Evolutionary conservation across 2,329 filamentous ascomycete species (phyloP).

Genomic region (Fusarium aywerte): DNA sequence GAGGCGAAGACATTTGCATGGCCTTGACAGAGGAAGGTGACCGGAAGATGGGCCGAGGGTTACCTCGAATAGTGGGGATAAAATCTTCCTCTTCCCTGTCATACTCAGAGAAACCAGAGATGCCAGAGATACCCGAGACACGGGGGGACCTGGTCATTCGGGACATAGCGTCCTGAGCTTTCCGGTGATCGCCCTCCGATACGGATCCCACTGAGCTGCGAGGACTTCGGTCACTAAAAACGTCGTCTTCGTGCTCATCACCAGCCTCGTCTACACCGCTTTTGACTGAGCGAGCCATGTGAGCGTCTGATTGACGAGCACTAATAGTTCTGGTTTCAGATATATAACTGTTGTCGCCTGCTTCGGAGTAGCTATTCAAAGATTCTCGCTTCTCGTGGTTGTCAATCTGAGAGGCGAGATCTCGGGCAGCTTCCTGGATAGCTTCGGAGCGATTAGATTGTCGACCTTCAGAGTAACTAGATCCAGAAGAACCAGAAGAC

Average conservation of each 20-base stretch:
- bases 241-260: slow-evolving; percentile 64
- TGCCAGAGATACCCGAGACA: slow-evolving; percentile 64
- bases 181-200: slow-evolving; percentile 51
- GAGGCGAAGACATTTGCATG: slow-evolving; percentile 77
- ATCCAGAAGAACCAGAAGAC: slow-evolving; percentile 42
- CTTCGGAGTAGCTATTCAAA: slow-evolving; percentile 38
- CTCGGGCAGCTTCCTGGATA: slow-evolving; percentile 64
- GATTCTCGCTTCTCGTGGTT: slow-evolving; percentile 46
- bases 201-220: slow-evolving; percentile 67
- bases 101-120: slow-evolving; percentile 64
- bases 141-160: slow-evolving; percentile 52
- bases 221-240: slow-evolving; percentile 68
- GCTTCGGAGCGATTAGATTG: slow-evolving; percentile 61
- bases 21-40: slow-evolving; percentile 76
- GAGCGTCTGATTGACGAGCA: slow-evolving; percentile 41
- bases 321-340: slow-evolving; percentile 44
- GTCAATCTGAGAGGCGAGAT: slow-evolving; percentile 61
- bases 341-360: slow-evolving; percentile 41
- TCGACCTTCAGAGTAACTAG: slow-evolving; percentile 48
- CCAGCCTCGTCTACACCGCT: slow-evolving; percentile 46
- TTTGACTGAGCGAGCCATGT: slow-evolving; percentile 34
- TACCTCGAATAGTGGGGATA: slow-evolving; percentile 65
- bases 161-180: slow-evolving; percentile 49
- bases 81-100: slow-evolving; percentile 60
- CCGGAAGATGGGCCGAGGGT: slow-evolving; percentile 72